phyloP scores from a whole-genome alignment of 2,329 filamentous ascomycete genomes.

The Verticillium alfalfae region DNA sequence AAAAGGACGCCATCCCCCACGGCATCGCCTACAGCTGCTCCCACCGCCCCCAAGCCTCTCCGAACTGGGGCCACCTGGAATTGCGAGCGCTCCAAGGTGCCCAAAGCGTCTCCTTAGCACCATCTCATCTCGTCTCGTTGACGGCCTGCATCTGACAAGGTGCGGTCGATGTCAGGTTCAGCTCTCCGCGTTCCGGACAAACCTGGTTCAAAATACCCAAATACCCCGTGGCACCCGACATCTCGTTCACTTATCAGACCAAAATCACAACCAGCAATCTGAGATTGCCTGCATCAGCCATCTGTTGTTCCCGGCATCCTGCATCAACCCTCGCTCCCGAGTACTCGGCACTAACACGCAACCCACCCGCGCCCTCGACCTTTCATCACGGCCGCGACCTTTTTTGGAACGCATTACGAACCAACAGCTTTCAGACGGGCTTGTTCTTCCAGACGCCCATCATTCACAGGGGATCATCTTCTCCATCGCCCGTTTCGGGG shows the following conservation, averaged over 20 bases:
- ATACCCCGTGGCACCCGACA: background rate
- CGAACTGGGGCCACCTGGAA: background rate
- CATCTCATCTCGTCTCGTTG: background rate
- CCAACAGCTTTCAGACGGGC: background rate
- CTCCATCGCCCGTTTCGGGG: slow-evolving; percentile 11
- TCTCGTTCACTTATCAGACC: background rate
- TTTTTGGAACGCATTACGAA: background rate
- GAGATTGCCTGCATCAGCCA: background rate
- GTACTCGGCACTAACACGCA: background rate
- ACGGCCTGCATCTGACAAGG: background rate
- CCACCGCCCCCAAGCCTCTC: background rate
- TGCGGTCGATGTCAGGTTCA: background rate
- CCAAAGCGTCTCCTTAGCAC: background rate
- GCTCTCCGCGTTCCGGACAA: background rate
- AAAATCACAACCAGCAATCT: background rate
- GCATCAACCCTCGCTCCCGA: background rate
- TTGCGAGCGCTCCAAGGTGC: slow-evolving; percentile 1
- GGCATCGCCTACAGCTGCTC: background rate
- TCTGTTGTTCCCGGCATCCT: background rate
- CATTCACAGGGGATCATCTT: slow-evolving; percentile 2
- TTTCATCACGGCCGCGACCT: background rate
- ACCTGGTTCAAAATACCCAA: background rate
- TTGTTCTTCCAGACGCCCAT: background rate
- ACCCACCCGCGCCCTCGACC: background rate
- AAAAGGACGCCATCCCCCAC: background rate